Percentiles rank a stretch among this genome's conserved stretches.
Conservation (phyloP, 176 grass and related monocot genomes). For the barley (Hordeum vulgare) region MorexV3_pseudomolecules_assembly NC_058522.1:555675617-555676116, state of each 20-base stretch:
- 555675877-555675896: neutral
- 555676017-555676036: no score
- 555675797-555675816: conserved; percentile 25
- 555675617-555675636: no score
- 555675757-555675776: conserved; percentile 33
- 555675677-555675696: conserved; percentile 25
- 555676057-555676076: no score
- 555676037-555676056: no score
- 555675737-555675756: conserved; percentile 47
- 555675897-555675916: neutral
- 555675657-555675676: neutral
- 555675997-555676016: no score
- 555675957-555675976: no score
- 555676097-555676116: no score
- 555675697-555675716: conserved; percentile 48
- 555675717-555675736: conserved; percentile 48
- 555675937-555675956: neutral
- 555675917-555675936: neutral
- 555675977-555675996: no score
- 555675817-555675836: conserved; percentile 29
- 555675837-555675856: conserved; percentile 29
- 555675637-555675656: no score
- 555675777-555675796: conserved; percentile 34
- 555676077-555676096: no score
- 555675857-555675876: neutral